phyloP scores from a whole-genome alignment of 228 moss, liverwort and hornwort genomes.

The Sphagnum fallax region DNA sequence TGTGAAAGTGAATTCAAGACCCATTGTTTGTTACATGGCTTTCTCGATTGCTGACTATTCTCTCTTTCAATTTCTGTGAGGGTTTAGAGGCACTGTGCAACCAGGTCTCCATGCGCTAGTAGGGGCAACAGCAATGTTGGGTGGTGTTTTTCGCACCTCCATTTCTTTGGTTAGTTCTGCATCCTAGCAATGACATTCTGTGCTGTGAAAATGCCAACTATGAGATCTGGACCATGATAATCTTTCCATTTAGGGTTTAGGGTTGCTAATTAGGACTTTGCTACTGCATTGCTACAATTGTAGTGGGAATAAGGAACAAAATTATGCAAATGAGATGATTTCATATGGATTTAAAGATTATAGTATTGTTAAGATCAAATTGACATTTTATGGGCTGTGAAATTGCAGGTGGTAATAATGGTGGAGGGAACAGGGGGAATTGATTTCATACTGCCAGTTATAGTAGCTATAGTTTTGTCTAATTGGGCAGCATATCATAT shows the following conservation, averaged over 20 bases:
- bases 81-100: conserved; percentile 48
- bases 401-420: conserved; percentile 64
- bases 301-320: background rate
- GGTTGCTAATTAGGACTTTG: too few relatives aligned
- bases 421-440: conserved; percentile 82
- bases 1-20: too few relatives aligned
- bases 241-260: too few relatives aligned
- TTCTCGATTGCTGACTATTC: too few relatives aligned
- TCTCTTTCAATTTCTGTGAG: background rate
- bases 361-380: too few relatives aligned
- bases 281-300: too few relatives aligned
- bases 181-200: background rate
- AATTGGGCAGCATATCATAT: conserved; percentile 85
- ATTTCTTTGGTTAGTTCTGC: conserved; percentile 53
- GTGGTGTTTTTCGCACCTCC: conserved; percentile 78
- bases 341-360: too few relatives aligned
- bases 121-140: conserved; percentile 81
- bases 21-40: too few relatives aligned
- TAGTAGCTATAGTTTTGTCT: conserved; percentile 70
- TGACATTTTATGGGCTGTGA: too few relatives aligned
- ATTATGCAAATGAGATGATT: too few relatives aligned
- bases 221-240: too few relatives aligned
- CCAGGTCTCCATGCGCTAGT: conserved; percentile 81
- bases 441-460: conserved; percentile 77
- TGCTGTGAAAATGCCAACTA: too few relatives aligned